These are phyloP conservation scores for Eimeria sp. DNA, from an alignment of 169 alveolate genomes.

Conservation along the genomic window DNA sequence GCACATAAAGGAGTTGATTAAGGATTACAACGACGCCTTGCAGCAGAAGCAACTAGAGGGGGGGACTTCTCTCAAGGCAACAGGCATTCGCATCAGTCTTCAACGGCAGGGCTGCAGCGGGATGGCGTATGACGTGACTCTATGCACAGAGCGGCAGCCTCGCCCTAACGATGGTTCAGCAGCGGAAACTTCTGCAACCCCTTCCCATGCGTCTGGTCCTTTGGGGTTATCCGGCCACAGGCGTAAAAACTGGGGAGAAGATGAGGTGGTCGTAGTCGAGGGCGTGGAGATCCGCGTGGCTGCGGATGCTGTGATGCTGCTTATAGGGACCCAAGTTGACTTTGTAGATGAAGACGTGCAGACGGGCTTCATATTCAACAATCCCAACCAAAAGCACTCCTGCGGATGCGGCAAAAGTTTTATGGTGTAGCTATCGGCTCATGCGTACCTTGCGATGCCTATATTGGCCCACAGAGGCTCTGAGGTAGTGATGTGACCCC, in stretches of 20 bases:
- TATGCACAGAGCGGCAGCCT: conserved; percentile 58
- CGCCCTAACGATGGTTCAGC: not conserved
- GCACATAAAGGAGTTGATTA: conserved; percentile 46
- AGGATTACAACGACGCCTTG: conserved; percentile 52
- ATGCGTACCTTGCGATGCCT: not conserved
- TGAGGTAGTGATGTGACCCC: not conserved
- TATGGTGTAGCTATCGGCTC: conserved; percentile 29
- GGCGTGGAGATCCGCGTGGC: conserved; percentile 76
- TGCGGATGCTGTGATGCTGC: conserved; percentile 82
- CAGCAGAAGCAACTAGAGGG: conserved; percentile 14
- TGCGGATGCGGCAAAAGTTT: conserved; percentile 85
- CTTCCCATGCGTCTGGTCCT: not conserved
- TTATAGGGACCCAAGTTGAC: conserved; percentile 83
- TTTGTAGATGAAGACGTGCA: conserved; percentile 81
- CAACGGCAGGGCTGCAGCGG: conserved; percentile 84
- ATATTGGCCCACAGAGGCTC: not conserved
- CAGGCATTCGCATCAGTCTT: conserved; percentile 81
- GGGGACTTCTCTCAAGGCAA: conserved; percentile 19
- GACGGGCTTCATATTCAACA: conserved; percentile 73
- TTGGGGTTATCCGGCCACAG: not conserved
- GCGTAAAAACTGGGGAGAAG: conserved; percentile 37
- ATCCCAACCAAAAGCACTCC: conserved; percentile 80
- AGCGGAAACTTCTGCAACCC: not conserved
- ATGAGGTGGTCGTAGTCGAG: conserved; percentile 53
- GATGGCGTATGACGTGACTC: conserved; percentile 79